Conservation (phyloP, 257 asterid genomes). For the Ajuga chamaepitys region DNA sequence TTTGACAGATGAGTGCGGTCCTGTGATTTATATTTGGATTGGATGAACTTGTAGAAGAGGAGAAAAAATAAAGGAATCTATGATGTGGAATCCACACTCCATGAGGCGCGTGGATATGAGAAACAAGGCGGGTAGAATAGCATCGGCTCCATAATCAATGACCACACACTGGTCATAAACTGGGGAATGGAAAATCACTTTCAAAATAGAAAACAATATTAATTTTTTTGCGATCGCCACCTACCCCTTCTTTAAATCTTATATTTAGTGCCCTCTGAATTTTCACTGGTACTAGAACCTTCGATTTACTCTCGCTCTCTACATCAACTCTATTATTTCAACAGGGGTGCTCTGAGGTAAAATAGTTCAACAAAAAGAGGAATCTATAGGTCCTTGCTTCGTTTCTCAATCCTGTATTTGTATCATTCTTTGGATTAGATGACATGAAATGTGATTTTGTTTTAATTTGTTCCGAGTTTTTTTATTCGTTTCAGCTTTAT, state of each 20-base stretch:
- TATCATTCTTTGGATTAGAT: slow-evolving; percentile 1
- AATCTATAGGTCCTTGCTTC: not conserved
- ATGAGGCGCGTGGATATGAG: slow-evolving; percentile 8
- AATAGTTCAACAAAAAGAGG: not conserved
- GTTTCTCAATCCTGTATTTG: not conserved
- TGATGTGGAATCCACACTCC: not conserved
- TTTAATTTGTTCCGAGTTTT: not conserved
- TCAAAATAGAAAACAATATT: not conserved
- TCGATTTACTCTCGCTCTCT: slow-evolving; percentile 12
- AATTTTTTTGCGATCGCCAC: slow-evolving; percentile 1
- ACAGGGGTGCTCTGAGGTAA: slow-evolving; percentile 43
- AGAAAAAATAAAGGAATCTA: not conserved
- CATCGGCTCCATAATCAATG: slow-evolving; percentile 1
- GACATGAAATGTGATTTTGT: not conserved
- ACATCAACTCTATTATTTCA: not conserved
- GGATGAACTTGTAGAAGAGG: no score
- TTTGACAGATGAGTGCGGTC: no score
- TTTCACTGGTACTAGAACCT: slow-evolving; percentile 10
- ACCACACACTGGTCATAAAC: slow-evolving; percentile 8
- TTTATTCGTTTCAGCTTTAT: not conserved
- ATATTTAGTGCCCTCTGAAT: not conserved
- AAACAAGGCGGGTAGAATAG: not conserved
- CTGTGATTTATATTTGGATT: no score
- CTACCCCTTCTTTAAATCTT: slow-evolving; percentile 7
- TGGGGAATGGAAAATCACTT: not conserved